A percentile compares a stretch with the other conserved stretches of the same genome.
Conservation (phyloP, 2,329 filamentous ascomycete genomes). For the Fusarium fracticaudum region DNA sequence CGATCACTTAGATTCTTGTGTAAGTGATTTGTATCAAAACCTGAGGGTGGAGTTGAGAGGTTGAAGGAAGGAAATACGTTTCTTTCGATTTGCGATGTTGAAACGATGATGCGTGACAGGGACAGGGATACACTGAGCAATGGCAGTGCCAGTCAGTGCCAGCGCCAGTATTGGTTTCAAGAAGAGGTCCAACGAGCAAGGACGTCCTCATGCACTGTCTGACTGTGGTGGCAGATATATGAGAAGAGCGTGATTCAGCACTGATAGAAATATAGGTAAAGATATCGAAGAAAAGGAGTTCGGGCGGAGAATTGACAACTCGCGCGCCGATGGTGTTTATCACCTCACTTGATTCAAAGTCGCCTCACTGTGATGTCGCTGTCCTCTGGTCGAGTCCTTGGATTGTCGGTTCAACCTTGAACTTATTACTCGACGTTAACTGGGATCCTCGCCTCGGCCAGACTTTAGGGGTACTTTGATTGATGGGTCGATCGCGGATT, state of each 20-base stretch:
- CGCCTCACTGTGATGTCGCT: slow-evolving; percentile 24
- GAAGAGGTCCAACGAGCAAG: background rate
- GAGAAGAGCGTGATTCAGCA: background rate
- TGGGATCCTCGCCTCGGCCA: slow-evolving; percentile 10
- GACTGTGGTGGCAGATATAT: background rate
- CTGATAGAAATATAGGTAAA: background rate
- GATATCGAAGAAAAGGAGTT: background rate
- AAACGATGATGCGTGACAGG: background rate
- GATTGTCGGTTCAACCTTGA: slow-evolving; percentile 17
- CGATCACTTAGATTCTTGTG: slow-evolving; percentile 3
- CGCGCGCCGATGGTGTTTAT: background rate
- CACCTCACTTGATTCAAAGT: slow-evolving; percentile 29
- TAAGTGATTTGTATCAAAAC: background rate
- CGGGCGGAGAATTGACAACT: background rate
- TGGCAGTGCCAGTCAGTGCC: background rate
- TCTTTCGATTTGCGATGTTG: slow-evolving; percentile 1
- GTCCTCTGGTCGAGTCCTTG: background rate
- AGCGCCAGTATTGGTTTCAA: background rate
- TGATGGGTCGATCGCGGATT: slow-evolving; percentile 19
- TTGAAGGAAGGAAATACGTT: background rate
- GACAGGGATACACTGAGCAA: background rate
- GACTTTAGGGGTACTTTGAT: slow-evolving; percentile 9
- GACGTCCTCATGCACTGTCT: background rate
- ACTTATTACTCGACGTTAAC: slow-evolving; percentile 25
- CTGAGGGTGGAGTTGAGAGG: background rate